A percentile compares a stretch with the other conserved stretches of the same genome.
These are phyloP conservation scores for Tuber borchii DNA, from an alignment of 495 filamentous ascomycete genomes.

Conservation along the genomic window DNA sequence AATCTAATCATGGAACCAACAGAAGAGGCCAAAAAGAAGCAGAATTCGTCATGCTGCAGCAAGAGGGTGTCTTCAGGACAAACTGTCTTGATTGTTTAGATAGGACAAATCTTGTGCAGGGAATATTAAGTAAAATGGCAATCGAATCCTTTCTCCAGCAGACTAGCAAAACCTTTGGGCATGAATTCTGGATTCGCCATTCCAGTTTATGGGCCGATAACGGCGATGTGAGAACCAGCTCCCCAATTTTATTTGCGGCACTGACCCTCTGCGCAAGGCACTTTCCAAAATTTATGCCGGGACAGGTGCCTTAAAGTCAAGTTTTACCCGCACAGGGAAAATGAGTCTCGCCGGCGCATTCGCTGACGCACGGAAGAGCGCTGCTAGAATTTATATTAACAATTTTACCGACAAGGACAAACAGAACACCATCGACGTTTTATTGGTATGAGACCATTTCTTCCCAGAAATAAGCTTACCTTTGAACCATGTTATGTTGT, in stretches of 20 bases:
- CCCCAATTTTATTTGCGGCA: neutral
- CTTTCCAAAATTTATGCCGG: slow-evolving; percentile 94
- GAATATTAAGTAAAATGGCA: slow-evolving; percentile 86
- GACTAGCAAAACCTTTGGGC: slow-evolving; percentile 55
- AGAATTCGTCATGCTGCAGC: slow-evolving; percentile 69
- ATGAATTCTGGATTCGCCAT: slow-evolving; percentile 85
- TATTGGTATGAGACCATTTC: slow-evolving; percentile 48
- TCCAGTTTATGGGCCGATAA: slow-evolving; percentile 97
- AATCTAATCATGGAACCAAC: slow-evolving; percentile 45
- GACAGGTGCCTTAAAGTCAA: slow-evolving; percentile 89
- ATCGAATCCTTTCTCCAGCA: slow-evolving; percentile 71
- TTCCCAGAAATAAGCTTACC: neutral
- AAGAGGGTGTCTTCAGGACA: slow-evolving; percentile 89
- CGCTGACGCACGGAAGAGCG: slow-evolving; percentile 89
- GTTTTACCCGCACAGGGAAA: slow-evolving; percentile 91
- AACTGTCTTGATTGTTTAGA: slow-evolving; percentile 97
- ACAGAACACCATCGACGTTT: slow-evolving; percentile 88
- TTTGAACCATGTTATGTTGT: neutral
- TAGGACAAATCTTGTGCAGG: slow-evolving; percentile 92
- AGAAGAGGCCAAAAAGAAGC: slow-evolving; percentile 45
- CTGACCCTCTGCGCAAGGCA: slow-evolving; percentile 42
- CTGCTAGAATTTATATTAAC: slow-evolving; percentile 88
- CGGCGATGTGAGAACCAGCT: slow-evolving; percentile 57
- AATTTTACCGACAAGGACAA: slow-evolving; percentile 91
- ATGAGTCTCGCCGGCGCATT: slow-evolving; percentile 93